Evolutionary conservation across 176 grass and related monocot species (phyloP).

Genomic region (Elymus sibiricus): DNA sequence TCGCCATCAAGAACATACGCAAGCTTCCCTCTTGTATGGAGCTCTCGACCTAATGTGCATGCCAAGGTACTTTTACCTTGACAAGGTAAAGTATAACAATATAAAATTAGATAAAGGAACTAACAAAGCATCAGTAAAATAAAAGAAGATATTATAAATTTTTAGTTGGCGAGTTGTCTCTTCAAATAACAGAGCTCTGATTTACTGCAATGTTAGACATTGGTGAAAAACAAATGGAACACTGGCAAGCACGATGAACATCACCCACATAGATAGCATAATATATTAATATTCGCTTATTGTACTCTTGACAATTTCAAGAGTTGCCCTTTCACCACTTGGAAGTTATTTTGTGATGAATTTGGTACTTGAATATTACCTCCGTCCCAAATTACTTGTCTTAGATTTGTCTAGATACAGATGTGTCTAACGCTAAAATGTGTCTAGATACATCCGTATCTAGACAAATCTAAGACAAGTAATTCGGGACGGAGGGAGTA

Average conservation of each 20-base stretch:
- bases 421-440: too few species aligned
- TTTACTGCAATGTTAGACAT: neutral
- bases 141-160: neutral
- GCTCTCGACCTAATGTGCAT: slow-evolving; percentile 68
- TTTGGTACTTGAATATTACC: neutral
- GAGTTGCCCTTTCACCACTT: neutral
- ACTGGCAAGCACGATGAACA: neutral
- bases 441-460: too few species aligned
- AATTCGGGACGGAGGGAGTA: too few species aligned
- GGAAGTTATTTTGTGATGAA: neutral
- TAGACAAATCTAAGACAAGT: too few species aligned
- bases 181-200: neutral
- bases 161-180: neutral
- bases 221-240: neutral
- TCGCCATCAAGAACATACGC: slow-evolving; percentile 92
- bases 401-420: too few species aligned
- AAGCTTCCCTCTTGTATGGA: slow-evolving; percentile 80
- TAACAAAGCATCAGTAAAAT: neutral
- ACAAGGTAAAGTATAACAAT: neutral
- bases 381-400: too few species aligned
- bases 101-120: neutral
- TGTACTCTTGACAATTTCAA: neutral
- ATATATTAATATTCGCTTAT: neutral
- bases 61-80: slow-evolving; percentile 96
- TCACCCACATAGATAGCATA: neutral